A percentile compares a stretch with the other conserved stretches of the same genome.
phyloP scores from a whole-genome alignment of 139 green algal species.

The Diplosphaera chodatii region DNA sequence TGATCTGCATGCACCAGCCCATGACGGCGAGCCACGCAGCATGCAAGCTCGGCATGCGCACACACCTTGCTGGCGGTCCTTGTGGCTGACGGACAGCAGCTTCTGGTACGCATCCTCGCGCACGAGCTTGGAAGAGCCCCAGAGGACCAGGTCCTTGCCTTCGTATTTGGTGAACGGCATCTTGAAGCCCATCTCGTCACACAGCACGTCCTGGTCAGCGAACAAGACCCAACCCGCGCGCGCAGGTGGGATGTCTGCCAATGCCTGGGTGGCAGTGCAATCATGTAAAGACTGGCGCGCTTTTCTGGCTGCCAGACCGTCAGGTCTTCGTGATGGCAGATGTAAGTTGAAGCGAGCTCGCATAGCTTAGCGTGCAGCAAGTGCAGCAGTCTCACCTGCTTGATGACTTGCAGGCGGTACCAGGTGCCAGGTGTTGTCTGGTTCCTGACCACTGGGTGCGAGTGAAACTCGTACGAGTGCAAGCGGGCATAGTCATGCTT shows the following conservation, averaged over 20 bases:
- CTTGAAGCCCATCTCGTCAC: slow-evolving; percentile 8
- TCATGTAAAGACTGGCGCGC: too few relatives aligned
- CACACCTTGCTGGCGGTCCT: neutral
- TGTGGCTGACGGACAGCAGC: slow-evolving; percentile 1
- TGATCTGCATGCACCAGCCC: too few relatives aligned
- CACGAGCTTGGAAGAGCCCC: slow-evolving; percentile 9
- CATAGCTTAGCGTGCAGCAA: too few relatives aligned
- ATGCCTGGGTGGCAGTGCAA: neutral
- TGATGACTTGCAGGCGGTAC: neutral
- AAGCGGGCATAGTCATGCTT: slow-evolving; percentile 16
- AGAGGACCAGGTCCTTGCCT: slow-evolving; percentile 17
- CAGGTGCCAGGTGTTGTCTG: neutral
- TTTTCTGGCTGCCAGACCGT: too few relatives aligned
- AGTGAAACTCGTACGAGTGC: slow-evolving; percentile 15
- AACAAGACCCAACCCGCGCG: slow-evolving; percentile 19
- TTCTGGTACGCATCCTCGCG: slow-evolving; percentile 4
- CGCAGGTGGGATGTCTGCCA: slow-evolving; percentile 4
- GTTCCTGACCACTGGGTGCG: neutral
- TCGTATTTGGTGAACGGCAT: slow-evolving; percentile 12
- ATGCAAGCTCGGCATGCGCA: neutral
- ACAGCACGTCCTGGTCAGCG: slow-evolving; percentile 17
- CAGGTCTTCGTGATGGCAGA: too few relatives aligned
- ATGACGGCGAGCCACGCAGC: too few relatives aligned
- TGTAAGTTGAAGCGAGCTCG: too few relatives aligned
- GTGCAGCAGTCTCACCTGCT: neutral